phyloP scores from a whole-genome alignment of 1,139 yeast genomes.

The Candida sp. region DNA sequence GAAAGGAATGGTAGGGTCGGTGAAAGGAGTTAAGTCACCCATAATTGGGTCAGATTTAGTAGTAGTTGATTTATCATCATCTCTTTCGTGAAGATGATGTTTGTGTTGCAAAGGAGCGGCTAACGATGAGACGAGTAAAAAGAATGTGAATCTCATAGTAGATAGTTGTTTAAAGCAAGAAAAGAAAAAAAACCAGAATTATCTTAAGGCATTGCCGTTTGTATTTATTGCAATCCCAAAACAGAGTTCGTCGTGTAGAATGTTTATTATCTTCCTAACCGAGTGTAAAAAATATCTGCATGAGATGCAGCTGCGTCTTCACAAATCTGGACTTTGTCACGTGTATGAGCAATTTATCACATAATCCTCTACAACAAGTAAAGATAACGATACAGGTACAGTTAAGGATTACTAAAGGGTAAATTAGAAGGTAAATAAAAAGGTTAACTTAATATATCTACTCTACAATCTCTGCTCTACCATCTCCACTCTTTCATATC shows the following conservation, averaged over 20 bases:
- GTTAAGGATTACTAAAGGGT: too few species aligned
- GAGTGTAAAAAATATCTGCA: not conserved
- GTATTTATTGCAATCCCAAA: not conserved
- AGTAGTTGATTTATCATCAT: constrained; percentile 8
- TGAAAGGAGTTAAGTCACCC: constrained; percentile 57
- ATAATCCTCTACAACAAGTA: too few species aligned
- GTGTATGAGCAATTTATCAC: too few species aligned
- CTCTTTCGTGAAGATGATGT: constrained; percentile 47
- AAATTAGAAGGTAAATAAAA: too few species aligned
- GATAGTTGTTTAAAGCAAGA: too few species aligned
- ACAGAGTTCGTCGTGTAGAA: not conserved
- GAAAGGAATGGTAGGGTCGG: constrained; percentile 51
- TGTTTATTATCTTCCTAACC: not conserved
- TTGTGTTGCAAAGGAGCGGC: constrained; percentile 34
- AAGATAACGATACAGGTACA: too few species aligned
- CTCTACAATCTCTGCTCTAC: too few species aligned
- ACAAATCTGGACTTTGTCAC: too few species aligned
- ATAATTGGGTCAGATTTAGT: constrained; percentile 15
- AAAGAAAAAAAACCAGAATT: not conserved
- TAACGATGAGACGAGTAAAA: constrained; percentile 1
- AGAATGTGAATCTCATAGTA: not conserved
- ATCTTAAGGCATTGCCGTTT: too few species aligned
- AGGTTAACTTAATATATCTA: too few species aligned
- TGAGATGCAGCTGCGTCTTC: not conserved
- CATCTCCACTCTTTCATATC: too few species aligned